Percentiles rank a stretch among this genome's conserved stretches.
Evolutionary conservation across 2,329 filamentous ascomycete genomes (phyloP).

Genomic region (Aspergillus costaricaensis): DNA sequence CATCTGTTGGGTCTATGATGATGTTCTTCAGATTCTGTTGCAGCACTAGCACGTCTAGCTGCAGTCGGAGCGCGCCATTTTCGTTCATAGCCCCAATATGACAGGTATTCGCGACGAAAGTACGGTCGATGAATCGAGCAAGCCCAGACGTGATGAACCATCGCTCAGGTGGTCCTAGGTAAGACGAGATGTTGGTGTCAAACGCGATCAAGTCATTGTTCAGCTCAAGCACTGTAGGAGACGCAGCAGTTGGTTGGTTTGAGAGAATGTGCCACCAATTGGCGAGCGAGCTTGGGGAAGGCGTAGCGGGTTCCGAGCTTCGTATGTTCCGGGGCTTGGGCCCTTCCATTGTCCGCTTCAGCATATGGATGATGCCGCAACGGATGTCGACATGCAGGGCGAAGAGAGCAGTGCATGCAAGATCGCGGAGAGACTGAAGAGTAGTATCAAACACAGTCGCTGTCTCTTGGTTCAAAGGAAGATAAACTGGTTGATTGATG

Average conservation of each 20-base stretch:
- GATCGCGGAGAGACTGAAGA: slow-evolving; percentile 76
- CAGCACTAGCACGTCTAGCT: slow-evolving; percentile 89
- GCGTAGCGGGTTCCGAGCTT: slow-evolving; percentile 43
- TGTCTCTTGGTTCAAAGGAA: slow-evolving; percentile 85
- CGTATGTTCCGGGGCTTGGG: slow-evolving; percentile 47
- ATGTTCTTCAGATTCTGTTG: slow-evolving; percentile 97
- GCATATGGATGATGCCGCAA: slow-evolving; percentile 78
- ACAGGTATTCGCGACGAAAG: slow-evolving; percentile 71
- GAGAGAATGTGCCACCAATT: slow-evolving; percentile 56
- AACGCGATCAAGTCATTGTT: slow-evolving; percentile 84
- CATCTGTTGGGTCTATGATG: slow-evolving; percentile 45
- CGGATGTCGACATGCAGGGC: slow-evolving; percentile 88
- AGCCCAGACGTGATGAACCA: slow-evolving; percentile 76
- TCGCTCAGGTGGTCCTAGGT: slow-evolving; percentile 70
- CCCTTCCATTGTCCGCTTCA: slow-evolving; percentile 65
- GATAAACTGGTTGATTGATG: slow-evolving; percentile 66
- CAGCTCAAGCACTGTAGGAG: slow-evolving; percentile 73
- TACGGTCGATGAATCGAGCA: slow-evolving; percentile 73
- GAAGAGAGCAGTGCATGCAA: slow-evolving; percentile 75
- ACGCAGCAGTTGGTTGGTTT: slow-evolving; percentile 46
- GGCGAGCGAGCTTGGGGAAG: slow-evolving; percentile 69
- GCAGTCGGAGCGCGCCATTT: slow-evolving; percentile 81
- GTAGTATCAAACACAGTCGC: slow-evolving; percentile 87
- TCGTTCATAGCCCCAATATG: slow-evolving; percentile 80
- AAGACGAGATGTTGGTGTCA: slow-evolving; percentile 76